Evolutionary conservation across 352 stramenopile species (phyloP).

Genomic region (Lagenidium sp.): DNA sequence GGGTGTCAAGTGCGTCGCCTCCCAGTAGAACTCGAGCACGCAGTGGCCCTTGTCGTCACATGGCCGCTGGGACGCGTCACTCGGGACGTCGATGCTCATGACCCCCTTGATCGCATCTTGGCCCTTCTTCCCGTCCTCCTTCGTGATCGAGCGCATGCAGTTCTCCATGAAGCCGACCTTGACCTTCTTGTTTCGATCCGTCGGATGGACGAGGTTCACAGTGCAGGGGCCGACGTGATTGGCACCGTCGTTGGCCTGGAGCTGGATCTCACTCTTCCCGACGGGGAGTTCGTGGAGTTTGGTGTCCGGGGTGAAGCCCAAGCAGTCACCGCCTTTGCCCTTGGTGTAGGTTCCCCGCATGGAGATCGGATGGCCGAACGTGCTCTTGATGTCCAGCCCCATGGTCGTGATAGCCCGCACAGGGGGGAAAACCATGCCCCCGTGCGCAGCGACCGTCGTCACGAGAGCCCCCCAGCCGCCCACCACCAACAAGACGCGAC

Average conservation of each 20-base stretch:
- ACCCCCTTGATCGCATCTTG: constrained; percentile 10
- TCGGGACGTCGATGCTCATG: constrained; percentile 15
- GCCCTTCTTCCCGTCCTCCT: constrained; percentile 9
- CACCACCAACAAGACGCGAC: background rate
- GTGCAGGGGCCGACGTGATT: constrained; percentile 12
- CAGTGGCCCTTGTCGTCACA: constrained; percentile 14
- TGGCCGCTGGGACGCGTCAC: constrained; percentile 7
- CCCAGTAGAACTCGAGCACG: constrained; percentile 12
- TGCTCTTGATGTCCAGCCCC: constrained; percentile 9
- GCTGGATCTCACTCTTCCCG: constrained; percentile 12
- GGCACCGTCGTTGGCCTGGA: constrained; percentile 13
- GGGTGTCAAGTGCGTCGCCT: constrained; percentile 11
- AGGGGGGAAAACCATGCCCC: constrained; percentile 6
- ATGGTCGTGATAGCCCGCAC: constrained; percentile 8
- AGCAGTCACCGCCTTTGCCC: constrained; percentile 11
- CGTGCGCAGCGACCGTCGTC: constrained; percentile 5
- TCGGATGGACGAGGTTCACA: constrained; percentile 9
- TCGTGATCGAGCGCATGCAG: constrained; percentile 16
- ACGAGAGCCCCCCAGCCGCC: background rate
- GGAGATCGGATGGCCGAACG: constrained; percentile 7
- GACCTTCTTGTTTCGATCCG: constrained; percentile 9
- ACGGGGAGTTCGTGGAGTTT: constrained; percentile 8
- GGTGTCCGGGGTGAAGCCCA: constrained; percentile 8
- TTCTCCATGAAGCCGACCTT: constrained; percentile 11
- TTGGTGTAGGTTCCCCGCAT: constrained; percentile 11